Percentiles rank a stretch among this genome's conserved stretches.
phyloP scores from a whole-genome alignment of 257 asterid genomes.

The Rhazya stricta region DNA sequence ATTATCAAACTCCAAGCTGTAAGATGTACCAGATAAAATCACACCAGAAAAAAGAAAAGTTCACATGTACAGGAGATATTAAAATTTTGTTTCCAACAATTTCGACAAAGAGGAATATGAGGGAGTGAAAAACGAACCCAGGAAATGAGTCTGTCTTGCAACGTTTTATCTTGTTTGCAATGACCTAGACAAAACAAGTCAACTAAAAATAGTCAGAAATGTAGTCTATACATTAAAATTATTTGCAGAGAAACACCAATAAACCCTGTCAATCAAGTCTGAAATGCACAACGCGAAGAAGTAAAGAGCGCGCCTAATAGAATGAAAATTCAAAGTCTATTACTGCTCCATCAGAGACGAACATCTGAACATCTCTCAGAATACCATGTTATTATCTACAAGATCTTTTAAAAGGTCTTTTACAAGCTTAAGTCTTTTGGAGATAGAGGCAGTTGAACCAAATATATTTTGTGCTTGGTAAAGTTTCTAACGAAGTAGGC shows the following conservation, averaged over 20 bases:
- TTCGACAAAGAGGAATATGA: constrained; percentile 10
- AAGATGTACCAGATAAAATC: constrained; percentile 15
- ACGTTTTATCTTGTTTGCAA: constrained; percentile 79
- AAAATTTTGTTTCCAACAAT: background rate
- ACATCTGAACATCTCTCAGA: background rate
- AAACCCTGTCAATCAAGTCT: background rate
- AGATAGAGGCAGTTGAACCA: background rate
- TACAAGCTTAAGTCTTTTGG: background rate
- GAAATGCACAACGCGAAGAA: background rate
- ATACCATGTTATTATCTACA: background rate
- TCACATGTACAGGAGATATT: constrained; percentile 6
- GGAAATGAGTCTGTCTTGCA: constrained; percentile 93
- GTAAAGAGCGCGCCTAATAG: background rate
- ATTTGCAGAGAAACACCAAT: background rate
- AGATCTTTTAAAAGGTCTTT: background rate
- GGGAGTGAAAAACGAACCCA: constrained; percentile 45
- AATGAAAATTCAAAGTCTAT: background rate
- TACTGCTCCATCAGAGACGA: background rate
- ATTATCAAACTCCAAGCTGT: constrained; percentile 87
- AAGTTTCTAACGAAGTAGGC: background rate
- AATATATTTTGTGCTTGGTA: background rate
- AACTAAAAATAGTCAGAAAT: constrained; percentile 1
- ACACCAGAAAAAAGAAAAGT: constrained; percentile 13
- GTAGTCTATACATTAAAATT: background rate
- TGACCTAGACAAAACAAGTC: constrained; percentile 46